These are phyloP conservation scores for Globisporangium recalcitrans DNA, from an alignment of 352 stramenopile genomes.

Conservation along the genomic window DNA sequence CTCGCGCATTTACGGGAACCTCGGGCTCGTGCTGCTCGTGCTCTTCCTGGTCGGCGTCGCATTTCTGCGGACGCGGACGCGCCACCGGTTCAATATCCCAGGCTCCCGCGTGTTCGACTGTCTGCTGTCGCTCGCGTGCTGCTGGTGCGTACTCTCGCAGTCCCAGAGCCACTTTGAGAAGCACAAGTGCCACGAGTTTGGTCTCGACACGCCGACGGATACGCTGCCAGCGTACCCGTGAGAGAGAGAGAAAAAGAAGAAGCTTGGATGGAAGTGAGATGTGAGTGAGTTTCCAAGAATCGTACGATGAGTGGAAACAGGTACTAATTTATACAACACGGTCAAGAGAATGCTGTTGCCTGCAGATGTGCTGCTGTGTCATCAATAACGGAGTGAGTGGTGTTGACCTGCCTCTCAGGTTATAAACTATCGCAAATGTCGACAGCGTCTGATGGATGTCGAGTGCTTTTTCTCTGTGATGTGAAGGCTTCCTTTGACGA, in stretches of 20 bases:
- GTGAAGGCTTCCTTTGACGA: too few relatives aligned
- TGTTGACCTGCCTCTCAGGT: too few relatives aligned
- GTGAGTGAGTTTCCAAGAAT: background rate
- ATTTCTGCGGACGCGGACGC: slow-evolving; percentile 32
- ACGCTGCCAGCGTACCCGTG: slow-evolving; percentile 18
- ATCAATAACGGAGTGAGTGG: too few relatives aligned
- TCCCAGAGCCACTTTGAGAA: slow-evolving; percentile 27
- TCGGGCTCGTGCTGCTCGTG: slow-evolving; percentile 23
- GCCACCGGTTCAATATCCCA: slow-evolving; percentile 36
- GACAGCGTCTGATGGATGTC: too few relatives aligned
- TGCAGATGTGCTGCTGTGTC: too few relatives aligned
- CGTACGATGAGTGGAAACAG: too few relatives aligned
- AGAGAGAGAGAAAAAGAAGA: background rate
- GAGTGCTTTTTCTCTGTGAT: too few relatives aligned
- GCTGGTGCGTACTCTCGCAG: slow-evolving; percentile 51
- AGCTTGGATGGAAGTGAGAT: background rate
- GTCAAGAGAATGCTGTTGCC: too few relatives aligned
- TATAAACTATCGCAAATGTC: too few relatives aligned
- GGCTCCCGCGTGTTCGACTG: slow-evolving; percentile 34
- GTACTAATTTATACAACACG: background rate
- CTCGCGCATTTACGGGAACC: slow-evolving; percentile 4
- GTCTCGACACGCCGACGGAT: slow-evolving; percentile 14
- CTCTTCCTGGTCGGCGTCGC: slow-evolving; percentile 38
- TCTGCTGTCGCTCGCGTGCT: slow-evolving; percentile 35
- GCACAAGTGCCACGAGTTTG: slow-evolving; percentile 21